These are phyloP conservation scores for Myxozyma udenii DNA, from an alignment of 805 yeast species.

Conservation along the genomic window DNA sequence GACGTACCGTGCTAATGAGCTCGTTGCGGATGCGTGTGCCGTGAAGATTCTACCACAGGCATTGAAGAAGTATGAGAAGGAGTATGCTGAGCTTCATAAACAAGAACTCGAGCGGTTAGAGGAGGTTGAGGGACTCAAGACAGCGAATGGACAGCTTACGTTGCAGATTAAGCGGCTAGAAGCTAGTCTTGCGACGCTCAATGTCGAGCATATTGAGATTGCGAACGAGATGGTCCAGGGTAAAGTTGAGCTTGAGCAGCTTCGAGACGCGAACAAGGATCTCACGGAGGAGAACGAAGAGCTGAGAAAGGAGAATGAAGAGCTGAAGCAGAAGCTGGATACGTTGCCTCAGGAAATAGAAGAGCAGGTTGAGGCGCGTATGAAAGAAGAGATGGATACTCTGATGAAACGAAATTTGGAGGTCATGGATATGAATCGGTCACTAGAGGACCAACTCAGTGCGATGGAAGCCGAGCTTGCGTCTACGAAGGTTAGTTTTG, in stretches of 20 bases:
- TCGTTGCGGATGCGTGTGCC: conserved; percentile 75
- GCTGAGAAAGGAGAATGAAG: conserved; percentile 46
- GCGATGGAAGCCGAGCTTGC: conserved; percentile 45
- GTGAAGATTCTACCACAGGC: conserved; percentile 71
- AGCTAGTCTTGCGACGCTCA: conserved; percentile 61
- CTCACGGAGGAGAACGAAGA: conserved; percentile 50
- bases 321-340: conserved; percentile 40
- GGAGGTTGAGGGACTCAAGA: conserved; percentile 57
- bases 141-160: conserved; percentile 67
- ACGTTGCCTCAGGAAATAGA: conserved; percentile 30
- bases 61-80: conserved; percentile 65
- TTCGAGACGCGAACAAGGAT: conserved; percentile 70
- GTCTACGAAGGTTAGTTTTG: conserved; percentile 34
- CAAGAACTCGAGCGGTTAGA: conserved; percentile 62
- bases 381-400: conserved; percentile 49
- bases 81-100: conserved; percentile 69
- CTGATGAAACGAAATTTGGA: conserved; percentile 61
- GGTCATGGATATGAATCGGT: conserved; percentile 62
- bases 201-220: conserved; percentile 77
- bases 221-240: conserved; percentile 85
- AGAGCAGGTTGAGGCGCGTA: conserved; percentile 40
- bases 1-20: conserved; percentile 62
- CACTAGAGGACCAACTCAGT: conserved; percentile 53
- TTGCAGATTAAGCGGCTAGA: conserved; percentile 72
- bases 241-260: conserved; percentile 68